phyloP scores from a whole-genome alignment of 208 protist genomes.

The Trypanosoma brucei region DNA sequence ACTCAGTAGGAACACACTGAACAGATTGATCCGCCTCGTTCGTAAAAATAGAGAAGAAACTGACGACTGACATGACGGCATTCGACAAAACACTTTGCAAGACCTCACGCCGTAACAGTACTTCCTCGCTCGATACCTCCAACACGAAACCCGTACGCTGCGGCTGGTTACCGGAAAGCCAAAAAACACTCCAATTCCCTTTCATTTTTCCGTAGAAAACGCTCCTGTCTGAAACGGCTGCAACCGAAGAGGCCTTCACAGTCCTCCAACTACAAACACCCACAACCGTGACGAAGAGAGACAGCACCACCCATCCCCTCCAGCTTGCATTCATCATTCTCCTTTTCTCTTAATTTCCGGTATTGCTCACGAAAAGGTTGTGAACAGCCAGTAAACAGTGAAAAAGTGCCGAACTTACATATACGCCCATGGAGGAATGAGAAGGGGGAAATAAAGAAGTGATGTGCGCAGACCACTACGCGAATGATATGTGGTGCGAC shows the following conservation, averaged over 20 bases:
- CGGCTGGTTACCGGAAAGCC: constrained; percentile 8
- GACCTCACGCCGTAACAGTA: constrained; percentile 5
- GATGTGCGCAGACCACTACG: no score
- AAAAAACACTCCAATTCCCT: constrained; percentile 22
- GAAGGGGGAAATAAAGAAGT: no score
- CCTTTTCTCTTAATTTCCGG: no score
- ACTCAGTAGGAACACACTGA: background rate
- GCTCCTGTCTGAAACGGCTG: background rate
- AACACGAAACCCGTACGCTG: constrained; percentile 7
- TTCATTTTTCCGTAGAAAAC: background rate
- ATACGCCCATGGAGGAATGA: no score
- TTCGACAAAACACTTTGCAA: background rate
- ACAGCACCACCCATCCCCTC: no score
- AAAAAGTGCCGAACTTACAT: no score
- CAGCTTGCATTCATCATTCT: no score
- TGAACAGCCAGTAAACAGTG: no score
- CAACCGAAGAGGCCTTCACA: background rate
- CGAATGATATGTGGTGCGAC: no score
- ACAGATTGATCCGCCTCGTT: background rate
- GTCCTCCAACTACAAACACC: background rate
- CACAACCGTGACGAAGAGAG: no score
- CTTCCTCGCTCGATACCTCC: background rate
- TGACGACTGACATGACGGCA: background rate
- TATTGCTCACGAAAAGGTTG: no score
- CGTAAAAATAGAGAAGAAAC: background rate